Conservation (phyloP, 73 alveolate species). For the Paramecium tetraurelia region DNA sequence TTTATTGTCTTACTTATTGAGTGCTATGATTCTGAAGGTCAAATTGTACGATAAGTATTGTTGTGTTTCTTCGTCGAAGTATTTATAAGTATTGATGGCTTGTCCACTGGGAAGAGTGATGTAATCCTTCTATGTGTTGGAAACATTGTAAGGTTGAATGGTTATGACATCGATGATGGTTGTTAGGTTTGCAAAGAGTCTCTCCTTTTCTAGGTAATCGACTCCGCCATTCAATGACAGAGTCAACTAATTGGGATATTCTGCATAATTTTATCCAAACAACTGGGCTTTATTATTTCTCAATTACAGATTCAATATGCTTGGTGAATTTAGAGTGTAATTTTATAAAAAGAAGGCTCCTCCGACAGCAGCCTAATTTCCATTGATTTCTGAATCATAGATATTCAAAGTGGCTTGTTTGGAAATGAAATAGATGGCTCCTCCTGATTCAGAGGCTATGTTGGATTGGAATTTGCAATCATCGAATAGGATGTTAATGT, state of each 20-base stretch:
- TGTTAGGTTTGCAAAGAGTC: background rate
- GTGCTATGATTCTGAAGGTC: background rate
- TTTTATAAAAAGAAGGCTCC: background rate
- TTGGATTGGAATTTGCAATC: background rate
- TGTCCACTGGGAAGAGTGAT: conserved; percentile 24
- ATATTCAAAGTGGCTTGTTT: background rate
- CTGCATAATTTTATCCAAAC: background rate
- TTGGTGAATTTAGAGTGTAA: background rate
- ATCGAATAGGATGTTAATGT: background rate
- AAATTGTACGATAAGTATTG: background rate
- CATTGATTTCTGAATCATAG: background rate
- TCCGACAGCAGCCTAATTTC: background rate
- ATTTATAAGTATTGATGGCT: background rate
- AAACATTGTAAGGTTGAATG: background rate
- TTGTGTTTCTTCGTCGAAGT: background rate
- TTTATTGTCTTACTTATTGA: background rate
- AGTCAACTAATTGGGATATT: background rate
- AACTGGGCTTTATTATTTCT: background rate
- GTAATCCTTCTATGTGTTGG: background rate
- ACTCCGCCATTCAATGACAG: background rate
- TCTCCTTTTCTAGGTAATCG: background rate
- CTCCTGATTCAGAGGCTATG: background rate
- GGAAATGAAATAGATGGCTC: background rate
- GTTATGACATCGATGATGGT: background rate
- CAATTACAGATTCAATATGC: background rate